These are phyloP conservation scores for Botrytis medusae DNA, from an alignment of 2,329 filamentous ascomycete genomes.

Conservation along the genomic window DNA sequence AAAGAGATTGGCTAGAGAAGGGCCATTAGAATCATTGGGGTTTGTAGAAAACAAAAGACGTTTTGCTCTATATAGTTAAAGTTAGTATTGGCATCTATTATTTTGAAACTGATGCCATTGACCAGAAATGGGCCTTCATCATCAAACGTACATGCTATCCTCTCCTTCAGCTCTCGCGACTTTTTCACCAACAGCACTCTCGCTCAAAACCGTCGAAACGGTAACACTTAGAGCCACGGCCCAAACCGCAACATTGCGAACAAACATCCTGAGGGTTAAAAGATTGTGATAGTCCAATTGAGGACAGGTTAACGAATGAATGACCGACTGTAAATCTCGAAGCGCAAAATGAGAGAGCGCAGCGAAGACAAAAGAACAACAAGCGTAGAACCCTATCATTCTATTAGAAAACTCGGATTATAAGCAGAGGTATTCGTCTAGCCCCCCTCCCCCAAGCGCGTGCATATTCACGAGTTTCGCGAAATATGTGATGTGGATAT, in stretches of 20 bases:
- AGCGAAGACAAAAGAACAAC: background rate
- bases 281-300: constrained; percentile 1
- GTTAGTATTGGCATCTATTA: background rate
- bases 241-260: background rate
- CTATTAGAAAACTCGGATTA: background rate
- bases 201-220: constrained; percentile 4
- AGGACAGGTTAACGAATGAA: background rate
- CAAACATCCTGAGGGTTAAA: background rate
- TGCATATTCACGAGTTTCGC: constrained; percentile 7
- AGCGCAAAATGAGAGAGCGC: constrained; percentile 4
- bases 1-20: background rate
- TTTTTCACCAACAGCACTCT: background rate
- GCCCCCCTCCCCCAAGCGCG: background rate
- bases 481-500: constrained; percentile 11
- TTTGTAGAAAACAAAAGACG: background rate
- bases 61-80: background rate
- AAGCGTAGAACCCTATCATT: background rate
- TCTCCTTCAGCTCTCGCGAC: background rate
- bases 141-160: background rate
- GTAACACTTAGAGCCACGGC: constrained; percentile 1
- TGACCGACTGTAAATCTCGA: background rate
- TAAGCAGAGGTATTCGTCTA: background rate
- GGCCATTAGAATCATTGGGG: background rate
- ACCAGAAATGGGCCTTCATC: background rate
- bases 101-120: background rate